Evolutionary conservation across 495 filamentous ascomycete species (phyloP).

Genomic region (Penicillium bialowiezense): DNA sequence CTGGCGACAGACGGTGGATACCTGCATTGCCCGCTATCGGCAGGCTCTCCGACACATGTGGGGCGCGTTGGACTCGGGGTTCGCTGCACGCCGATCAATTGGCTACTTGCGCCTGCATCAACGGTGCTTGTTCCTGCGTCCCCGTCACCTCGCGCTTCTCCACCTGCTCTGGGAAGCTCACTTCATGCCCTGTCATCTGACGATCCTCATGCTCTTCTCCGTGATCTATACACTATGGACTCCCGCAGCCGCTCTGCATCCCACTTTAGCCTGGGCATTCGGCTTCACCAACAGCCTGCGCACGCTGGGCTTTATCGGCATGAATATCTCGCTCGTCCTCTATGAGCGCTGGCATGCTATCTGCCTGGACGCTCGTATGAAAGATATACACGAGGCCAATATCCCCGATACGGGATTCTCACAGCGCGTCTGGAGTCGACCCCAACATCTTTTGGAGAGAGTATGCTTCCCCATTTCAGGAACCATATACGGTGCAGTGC

Average conservation of each 20-base stretch:
- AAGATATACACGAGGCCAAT: slow-evolving; percentile 61
- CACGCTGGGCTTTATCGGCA: slow-evolving; percentile 54
- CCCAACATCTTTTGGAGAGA: slow-evolving; percentile 49
- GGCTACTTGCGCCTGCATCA: slow-evolving; percentile 22
- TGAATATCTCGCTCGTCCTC: slow-evolving; percentile 56
- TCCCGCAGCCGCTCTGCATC: slow-evolving; percentile 44
- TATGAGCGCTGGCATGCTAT: slow-evolving; percentile 62
- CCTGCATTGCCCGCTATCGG: slow-evolving; percentile 58
- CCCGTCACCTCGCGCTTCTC: slow-evolving; percentile 41
- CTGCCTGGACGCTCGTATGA: slow-evolving; percentile 51
- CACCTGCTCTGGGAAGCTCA: slow-evolving; percentile 68
- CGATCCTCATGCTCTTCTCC: slow-evolving; percentile 57
- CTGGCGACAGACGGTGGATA: slow-evolving; percentile 44
- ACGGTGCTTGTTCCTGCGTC: slow-evolving; percentile 24
- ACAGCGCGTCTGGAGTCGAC: slow-evolving; percentile 45
- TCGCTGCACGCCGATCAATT: slow-evolving; percentile 38
- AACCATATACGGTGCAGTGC: slow-evolving; percentile 59
- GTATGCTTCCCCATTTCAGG: slow-evolving; percentile 59
- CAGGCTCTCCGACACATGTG: slow-evolving; percentile 71
- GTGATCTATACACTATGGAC: slow-evolving; percentile 51
- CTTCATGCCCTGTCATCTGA: slow-evolving; percentile 63
- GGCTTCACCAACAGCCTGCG: slow-evolving; percentile 55
- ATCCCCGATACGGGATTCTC: slow-evolving; percentile 60
- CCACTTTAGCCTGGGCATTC: slow-evolving; percentile 51
- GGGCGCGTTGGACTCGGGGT: slow-evolving; percentile 66